Percentiles rank a stretch among this genome's conserved stretches.
phyloP scores from a whole-genome alignment of 139 green algal genomes.

The Coccomyxa sp. region DNA sequence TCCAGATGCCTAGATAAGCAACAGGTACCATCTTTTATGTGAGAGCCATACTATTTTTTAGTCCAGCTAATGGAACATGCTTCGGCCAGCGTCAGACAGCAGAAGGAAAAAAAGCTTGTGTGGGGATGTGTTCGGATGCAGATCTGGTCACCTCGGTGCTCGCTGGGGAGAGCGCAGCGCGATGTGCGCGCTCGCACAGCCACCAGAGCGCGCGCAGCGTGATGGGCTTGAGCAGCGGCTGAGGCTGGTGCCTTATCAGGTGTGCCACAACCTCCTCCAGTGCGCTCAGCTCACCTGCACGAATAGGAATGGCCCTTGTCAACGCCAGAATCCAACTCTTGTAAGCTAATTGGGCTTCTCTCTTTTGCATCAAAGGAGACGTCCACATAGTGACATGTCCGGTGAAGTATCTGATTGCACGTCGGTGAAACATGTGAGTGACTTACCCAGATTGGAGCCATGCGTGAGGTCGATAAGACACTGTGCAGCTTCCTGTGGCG shows the following conservation, averaged over 20 bases:
- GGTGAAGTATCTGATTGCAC: neutral
- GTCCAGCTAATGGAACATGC: no score
- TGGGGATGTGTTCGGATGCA: no score
- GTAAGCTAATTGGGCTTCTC: no score
- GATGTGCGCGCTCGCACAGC: constrained; percentile 6
- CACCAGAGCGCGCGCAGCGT: constrained; percentile 35
- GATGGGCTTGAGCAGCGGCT: constrained; percentile 27
- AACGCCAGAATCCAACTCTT: neutral
- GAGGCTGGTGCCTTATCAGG: constrained; percentile 26
- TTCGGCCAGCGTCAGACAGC: no score
- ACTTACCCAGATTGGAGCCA: constrained; percentile 47
- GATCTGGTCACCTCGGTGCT: no score
- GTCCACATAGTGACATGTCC: neutral
- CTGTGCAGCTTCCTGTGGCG: constrained; percentile 34
- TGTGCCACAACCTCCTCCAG: constrained; percentile 62
- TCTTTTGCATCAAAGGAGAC: no score
- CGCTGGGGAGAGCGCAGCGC: neutral
- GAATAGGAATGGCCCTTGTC: neutral
- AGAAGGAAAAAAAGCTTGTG: no score
- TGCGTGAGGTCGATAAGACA: constrained; percentile 55
- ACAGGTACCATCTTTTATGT: neutral
- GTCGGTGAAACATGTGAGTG: neutral
- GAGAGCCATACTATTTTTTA: neutral
- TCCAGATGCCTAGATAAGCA: neutral
- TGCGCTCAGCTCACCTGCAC: constrained; percentile 61